These are phyloP conservation scores for Exophiala mesophila DNA, from an alignment of 2,329 filamentous ascomycete genomes.

Conservation along the genomic window DNA sequence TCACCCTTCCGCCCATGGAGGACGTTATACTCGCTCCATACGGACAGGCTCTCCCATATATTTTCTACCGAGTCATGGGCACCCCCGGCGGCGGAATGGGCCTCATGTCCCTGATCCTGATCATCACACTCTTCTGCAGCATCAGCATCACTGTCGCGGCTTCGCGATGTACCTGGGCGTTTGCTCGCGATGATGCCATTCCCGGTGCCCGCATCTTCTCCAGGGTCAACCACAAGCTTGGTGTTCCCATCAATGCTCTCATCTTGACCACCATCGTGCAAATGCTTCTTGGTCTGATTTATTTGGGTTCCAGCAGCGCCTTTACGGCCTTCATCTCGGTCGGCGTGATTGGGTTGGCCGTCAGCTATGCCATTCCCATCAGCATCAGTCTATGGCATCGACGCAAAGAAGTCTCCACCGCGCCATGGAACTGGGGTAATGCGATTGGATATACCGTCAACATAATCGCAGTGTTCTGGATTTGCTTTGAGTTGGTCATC, in stretches of 20 bases:
- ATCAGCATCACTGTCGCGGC: conserved; percentile 51
- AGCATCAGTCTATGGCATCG: conserved; percentile 45
- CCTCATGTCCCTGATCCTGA: conserved; percentile 47
- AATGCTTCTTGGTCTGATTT: conserved; percentile 48
- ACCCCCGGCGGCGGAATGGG: conserved; percentile 44
- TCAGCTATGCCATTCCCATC: conserved; percentile 55
- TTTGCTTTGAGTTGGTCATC: conserved; percentile 48
- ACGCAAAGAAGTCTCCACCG: conserved; percentile 45
- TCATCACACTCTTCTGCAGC: conserved; percentile 50
- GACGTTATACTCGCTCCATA: conserved; percentile 44
- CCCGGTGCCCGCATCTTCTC: conserved; percentile 57
- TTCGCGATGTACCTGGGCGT: conserved; percentile 57
- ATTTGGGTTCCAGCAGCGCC: conserved; percentile 44
- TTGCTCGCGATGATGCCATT: conserved; percentile 69
- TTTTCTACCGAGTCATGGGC: conserved; percentile 48
- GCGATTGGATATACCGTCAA: conserved; percentile 44
- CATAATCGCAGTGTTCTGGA: conserved; percentile 47
- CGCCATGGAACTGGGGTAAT: conserved; percentile 45
- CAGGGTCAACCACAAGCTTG: conserved; percentile 54
- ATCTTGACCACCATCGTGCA: conserved; percentile 56
- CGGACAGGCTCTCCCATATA: conserved; percentile 48
- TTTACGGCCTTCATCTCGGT: conserved; percentile 51
- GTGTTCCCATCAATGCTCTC: conserved; percentile 65
- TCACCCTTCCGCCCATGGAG: conserved; percentile 44
- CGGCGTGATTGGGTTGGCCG: conserved; percentile 53